Evolutionary conservation across 768 basidiomycete species (phyloP).

Genomic region (Steccherinum ochraceum): DNA sequence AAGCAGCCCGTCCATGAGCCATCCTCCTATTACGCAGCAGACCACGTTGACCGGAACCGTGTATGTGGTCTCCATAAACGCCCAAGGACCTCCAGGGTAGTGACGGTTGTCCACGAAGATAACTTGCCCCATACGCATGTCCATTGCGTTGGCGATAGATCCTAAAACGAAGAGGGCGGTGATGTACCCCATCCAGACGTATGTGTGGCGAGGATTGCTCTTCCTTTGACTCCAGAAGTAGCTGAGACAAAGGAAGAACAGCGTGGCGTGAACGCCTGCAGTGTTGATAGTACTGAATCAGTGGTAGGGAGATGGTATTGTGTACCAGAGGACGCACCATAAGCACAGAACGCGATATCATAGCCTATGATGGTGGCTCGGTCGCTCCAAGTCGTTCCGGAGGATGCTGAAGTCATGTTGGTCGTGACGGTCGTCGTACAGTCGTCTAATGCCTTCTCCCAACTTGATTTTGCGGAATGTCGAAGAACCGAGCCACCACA

Average conservation of each 20-base stretch:
- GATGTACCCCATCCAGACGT: neutral
- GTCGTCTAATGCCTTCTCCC: too few species aligned
- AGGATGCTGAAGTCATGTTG: neutral
- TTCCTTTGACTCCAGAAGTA: neutral
- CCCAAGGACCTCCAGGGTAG: slow-evolving; percentile 26
- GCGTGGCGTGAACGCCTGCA: neutral
- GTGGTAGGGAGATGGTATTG: too few species aligned
- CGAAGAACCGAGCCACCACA: too few species aligned
- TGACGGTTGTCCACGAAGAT: slow-evolving; percentile 19
- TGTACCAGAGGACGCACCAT: neutral
- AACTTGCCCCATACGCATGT: slow-evolving; percentile 18
- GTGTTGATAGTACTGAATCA: too few species aligned
- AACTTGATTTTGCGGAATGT: too few species aligned
- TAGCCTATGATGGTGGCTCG: neutral
- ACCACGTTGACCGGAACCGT: neutral
- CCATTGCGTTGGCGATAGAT: neutral
- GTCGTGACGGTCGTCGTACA: too few species aligned
- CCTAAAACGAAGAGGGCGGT: neutral
- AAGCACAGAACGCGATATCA: neutral
- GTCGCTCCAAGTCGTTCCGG: neutral
- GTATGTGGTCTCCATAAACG: neutral
- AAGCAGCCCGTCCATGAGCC: slow-evolving; percentile 12
- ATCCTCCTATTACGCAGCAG: slow-evolving; percentile 1
- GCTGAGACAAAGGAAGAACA: neutral
- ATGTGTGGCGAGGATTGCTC: neutral